These are phyloP conservation scores for Amanita rubescens DNA, from an alignment of 768 basidiomycete species.

Conservation along the genomic window DNA sequence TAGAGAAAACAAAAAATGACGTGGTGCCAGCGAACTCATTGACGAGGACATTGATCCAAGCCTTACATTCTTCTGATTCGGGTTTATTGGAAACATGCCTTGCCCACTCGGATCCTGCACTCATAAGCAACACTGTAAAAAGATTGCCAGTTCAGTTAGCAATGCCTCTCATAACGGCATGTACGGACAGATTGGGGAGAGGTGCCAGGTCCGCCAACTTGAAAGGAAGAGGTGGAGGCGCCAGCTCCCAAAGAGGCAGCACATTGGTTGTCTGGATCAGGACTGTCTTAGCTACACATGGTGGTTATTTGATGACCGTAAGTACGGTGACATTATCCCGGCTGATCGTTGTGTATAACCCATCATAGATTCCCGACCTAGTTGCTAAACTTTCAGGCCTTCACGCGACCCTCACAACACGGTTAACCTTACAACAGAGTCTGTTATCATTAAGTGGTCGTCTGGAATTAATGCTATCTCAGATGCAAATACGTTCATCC, in stretches of 20 bases:
- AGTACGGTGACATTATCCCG: slow-evolving; percentile 22
- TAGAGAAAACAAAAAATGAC: slow-evolving; percentile 25
- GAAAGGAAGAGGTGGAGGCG: slow-evolving; percentile 74
- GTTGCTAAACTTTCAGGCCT: slow-evolving; percentile 81
- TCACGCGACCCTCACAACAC: slow-evolving; percentile 71
- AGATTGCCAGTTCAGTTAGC: slow-evolving; percentile 83
- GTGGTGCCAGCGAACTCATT: slow-evolving; percentile 73
- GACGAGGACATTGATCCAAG: slow-evolving; percentile 91
- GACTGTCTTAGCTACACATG: slow-evolving; percentile 77
- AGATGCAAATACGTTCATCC: slow-evolving; percentile 86
- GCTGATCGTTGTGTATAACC: slow-evolving; percentile 7
- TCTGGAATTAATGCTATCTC: slow-evolving; percentile 88
- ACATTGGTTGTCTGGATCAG: slow-evolving; percentile 72
- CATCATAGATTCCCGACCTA: slow-evolving; percentile 79
- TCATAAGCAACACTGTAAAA: slow-evolving; percentile 84
- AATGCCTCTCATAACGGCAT: slow-evolving; percentile 77
- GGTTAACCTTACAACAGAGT: slow-evolving; percentile 77
- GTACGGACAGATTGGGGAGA: slow-evolving; percentile 82
- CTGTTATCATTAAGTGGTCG: slow-evolving; percentile 82
- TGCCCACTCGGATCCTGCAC: slow-evolving; percentile 66
- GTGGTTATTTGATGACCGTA: slow-evolving; percentile 91
- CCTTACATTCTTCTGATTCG: slow-evolving; percentile 90
- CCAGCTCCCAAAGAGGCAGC: slow-evolving; percentile 69
- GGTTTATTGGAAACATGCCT: slow-evolving; percentile 83
- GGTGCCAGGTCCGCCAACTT: slow-evolving; percentile 63